Evolutionary conservation across 208 protist species (phyloP).

Genomic region (Acanthamoeba castellanii): DNA sequence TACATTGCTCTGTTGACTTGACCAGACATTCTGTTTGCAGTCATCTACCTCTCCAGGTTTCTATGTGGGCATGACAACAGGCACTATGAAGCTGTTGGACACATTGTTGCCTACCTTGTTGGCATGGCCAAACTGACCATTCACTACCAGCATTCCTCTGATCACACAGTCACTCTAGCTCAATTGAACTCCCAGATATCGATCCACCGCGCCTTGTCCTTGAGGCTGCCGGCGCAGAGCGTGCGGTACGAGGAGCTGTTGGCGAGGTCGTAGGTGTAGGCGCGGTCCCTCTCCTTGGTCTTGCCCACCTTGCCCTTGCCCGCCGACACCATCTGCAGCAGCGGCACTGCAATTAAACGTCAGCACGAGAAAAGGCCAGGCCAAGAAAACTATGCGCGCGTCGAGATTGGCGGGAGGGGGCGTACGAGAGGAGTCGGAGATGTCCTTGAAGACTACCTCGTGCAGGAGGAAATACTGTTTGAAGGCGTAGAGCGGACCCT

Average conservation of each 20-base stretch:
- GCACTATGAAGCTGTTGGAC: no score
- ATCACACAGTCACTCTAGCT: not conserved
- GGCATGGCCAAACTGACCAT: not conserved
- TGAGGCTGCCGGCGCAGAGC: not conserved
- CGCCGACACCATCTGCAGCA: constrained; percentile 8
- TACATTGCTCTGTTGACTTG: no score
- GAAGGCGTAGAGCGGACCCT: constrained; percentile 19
- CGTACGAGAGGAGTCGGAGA: constrained; percentile 2
- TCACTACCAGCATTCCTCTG: no score
- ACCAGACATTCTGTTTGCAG: no score
- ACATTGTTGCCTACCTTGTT: no score
- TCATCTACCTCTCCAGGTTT: no score
- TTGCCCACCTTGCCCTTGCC: constrained; percentile 35
- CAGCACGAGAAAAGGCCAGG: not conserved
- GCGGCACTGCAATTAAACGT: not conserved
- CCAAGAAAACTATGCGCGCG: no score
- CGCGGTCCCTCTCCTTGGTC: not conserved
- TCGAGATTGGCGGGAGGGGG: not conserved
- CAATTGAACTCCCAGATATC: not conserved
- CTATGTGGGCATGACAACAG: no score
- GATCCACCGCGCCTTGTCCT: not conserved
- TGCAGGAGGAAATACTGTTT: constrained; percentile 28
- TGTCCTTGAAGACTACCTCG: constrained; percentile 16
- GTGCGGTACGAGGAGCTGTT: constrained; percentile 16
- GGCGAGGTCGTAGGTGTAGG: constrained; percentile 13